Evolutionary conservation across 345 rosid genomes (phyloP), one percentile per base, ranked within the genome.

Genomic region (Raphanus raphanistrum): DNA sequence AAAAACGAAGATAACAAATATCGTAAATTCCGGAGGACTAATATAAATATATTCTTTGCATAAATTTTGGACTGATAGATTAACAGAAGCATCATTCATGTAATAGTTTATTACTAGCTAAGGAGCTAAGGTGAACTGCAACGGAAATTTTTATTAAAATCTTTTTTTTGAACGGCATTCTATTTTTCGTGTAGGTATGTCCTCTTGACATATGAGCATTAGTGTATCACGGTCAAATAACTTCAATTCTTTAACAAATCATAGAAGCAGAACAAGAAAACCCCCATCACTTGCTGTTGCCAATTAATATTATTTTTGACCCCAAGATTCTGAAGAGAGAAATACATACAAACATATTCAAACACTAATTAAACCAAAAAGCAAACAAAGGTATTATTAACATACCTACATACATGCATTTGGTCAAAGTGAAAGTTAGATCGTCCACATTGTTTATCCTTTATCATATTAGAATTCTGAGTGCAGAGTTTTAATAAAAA

Each of bases 351-450:
- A 45, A 67, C 59, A 8, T 59, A n/a, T 57, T 25, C 45, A 59
- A 26, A 38, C 29, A 43, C 21, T 59, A 54, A 32, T 32, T 32
- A 58, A 27, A 9, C 31, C 62, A 65, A 65, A 8, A 57, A 57
- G 12, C 11, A 16, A 57, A 25, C 6, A 54, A 54, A 36, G 8
- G 26, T 55, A 26, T 72, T 55, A 26, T 72, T 72, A 25, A 48
- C 59, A 61, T 62, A 15, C n/a, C 8, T 35, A 28, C 21, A 5
- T 57, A 13, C 50, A 57, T 75, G 32, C 48, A 57, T 57, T 66
- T 57, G 31, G 58, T 66, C 57, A 57, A 55, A 74, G 58, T 28
- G 66, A 60, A 76, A 50, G 31, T 61, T 76, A 68, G 29, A 68
- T 69, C 31, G 29, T 35, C 35, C 55, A 48, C 50, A 73, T 48